phyloP scores from a whole-genome alignment of 306 rosid species.

The Mucuna pruriens region DNA sequence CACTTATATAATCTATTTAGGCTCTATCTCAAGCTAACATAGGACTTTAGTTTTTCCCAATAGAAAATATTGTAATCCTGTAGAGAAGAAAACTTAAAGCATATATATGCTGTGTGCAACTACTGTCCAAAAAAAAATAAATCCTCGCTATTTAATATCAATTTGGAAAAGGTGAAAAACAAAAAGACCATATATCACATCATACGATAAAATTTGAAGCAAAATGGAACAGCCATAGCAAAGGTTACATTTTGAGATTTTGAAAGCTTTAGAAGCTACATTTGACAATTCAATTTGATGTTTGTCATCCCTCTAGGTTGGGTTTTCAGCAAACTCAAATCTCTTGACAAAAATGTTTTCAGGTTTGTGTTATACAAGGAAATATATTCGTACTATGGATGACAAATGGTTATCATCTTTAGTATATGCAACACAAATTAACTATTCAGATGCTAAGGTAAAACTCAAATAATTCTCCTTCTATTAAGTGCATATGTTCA shows the following conservation, averaged over 20 bases:
- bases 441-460: constrained; percentile 12
- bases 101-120: background rate
- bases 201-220: constrained; percentile 8
- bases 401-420: constrained; percentile 20
- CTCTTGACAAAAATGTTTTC: constrained; percentile 27
- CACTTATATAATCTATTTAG: too few relatives aligned
- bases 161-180: background rate
- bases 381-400: constrained; percentile 11
- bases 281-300: constrained; percentile 1
- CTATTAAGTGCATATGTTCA: constrained; percentile 21
- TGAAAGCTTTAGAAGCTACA: constrained; percentile 25
- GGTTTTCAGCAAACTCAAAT: constrained; percentile 19
- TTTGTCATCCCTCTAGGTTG: constrained; percentile 5
- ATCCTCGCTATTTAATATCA: background rate
- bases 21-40: too few relatives aligned
- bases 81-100: constrained; percentile 48
- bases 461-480: background rate
- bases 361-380: constrained; percentile 26
- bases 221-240: background rate
- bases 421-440: constrained; percentile 12
- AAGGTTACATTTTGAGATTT: constrained; percentile 11
- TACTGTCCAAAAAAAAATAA: constrained; percentile 25
- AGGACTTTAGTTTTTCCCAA: too few relatives aligned
- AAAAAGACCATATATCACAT: constrained; percentile 2
- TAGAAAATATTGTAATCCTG: constrained; percentile 56